Conservation (phyloP, 1,284 basidiomycete species). For the Apiotrichum domesticum region DNA sequence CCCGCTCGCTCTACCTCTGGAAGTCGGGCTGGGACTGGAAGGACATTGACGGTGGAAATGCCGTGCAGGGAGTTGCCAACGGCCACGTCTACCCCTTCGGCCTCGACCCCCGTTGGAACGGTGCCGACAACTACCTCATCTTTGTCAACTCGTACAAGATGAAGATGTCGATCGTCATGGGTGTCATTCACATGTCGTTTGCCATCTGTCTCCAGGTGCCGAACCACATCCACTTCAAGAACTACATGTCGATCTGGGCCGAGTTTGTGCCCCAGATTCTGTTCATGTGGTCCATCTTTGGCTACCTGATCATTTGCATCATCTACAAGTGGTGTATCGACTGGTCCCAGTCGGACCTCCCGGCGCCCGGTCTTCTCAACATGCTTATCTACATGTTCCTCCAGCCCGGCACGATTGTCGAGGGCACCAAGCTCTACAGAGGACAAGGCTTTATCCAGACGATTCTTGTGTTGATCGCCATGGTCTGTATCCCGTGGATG, state of each 20-base stretch:
- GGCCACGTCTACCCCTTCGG: constrained; percentile 77
- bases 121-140: constrained; percentile 81
- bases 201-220: constrained; percentile 92
- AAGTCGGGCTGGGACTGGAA: constrained; percentile 85
- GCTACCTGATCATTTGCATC: constrained; percentile 91
- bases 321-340: constrained; percentile 96
- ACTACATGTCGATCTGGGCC: constrained; percentile 74
- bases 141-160: constrained; percentile 99
- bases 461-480: constrained; percentile 71
- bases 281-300: constrained; percentile 95
- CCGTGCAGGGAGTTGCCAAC: constrained; percentile 58
- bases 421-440: constrained; percentile 66
- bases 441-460: constrained; percentile 86
- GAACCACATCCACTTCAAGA: constrained; percentile 90
- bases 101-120: constrained; percentile 93
- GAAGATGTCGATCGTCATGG: constrained; percentile 98
- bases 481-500: constrained; percentile 93
- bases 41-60: constrained; percentile 49
- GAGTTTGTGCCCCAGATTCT: constrained; percentile 97
- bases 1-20: constrained; percentile 82
- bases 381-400: constrained; percentile 96
- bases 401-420: constrained; percentile 70
- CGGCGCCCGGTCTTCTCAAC: constrained; percentile 85
- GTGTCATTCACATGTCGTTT: constrained; percentile 98
- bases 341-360: constrained; percentile 67